phyloP scores from a whole-genome alignment of 441 rosid genomes.

The Pelargonium citronellum region DNA sequence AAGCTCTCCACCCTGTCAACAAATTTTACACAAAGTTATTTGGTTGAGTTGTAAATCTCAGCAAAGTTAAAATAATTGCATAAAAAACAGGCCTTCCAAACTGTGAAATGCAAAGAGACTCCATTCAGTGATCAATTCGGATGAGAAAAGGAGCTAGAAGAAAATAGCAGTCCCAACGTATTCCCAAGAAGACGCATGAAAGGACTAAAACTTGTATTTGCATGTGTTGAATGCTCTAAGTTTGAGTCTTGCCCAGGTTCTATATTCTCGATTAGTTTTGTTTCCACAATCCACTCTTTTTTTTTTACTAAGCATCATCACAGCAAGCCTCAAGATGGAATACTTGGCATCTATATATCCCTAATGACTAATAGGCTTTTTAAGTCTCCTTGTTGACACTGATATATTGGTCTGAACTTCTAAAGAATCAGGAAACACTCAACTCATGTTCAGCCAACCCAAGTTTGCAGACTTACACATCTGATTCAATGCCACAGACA shows the following conservation, averaged over 20 bases:
- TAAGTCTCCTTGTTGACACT: neutral
- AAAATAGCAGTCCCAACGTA: neutral
- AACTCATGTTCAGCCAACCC: neutral
- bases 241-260: neutral
- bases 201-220: neutral
- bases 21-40: constrained; percentile 9
- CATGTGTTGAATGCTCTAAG: neutral
- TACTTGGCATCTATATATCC: no score
- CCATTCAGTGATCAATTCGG: neutral
- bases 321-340: neutral
- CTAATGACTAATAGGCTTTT: no score
- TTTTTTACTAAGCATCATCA: neutral
- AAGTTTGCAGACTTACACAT: neutral
- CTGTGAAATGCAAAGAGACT: neutral
- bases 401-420: neutral
- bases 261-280: neutral
- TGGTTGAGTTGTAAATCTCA: neutral
- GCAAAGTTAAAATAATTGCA: neutral
- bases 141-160: neutral
- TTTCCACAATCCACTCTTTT: neutral
- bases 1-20: constrained; percentile 86
- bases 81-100: neutral
- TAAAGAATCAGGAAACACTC: constrained; percentile 1
- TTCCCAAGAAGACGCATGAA: neutral
- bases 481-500: neutral